Evolutionary conservation across 805 yeast genomes (phyloP).

Genomic region (Candida sakaeoensis): DNA sequence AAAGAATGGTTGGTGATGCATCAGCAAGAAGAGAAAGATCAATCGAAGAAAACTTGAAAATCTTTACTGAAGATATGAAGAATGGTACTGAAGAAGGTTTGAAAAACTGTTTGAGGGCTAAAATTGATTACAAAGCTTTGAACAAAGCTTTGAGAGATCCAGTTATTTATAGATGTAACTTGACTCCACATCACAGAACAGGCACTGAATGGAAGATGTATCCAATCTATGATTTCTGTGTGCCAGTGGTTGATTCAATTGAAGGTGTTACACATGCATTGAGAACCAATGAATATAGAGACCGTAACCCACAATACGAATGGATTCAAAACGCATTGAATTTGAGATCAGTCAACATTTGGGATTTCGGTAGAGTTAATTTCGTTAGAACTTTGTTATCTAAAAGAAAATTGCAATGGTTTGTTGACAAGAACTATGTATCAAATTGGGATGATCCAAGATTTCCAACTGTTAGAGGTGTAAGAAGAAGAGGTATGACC

Average conservation of each 20-base stretch:
- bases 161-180: constrained; percentile 93
- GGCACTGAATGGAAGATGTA: constrained; percentile 91
- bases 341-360: constrained; percentile 88
- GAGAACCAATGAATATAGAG: constrained; percentile 98
- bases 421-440: constrained; percentile 87
- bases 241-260: constrained; percentile 89
- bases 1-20: constrained; percentile 96
- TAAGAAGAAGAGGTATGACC: constrained; percentile 99
- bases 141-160: constrained; percentile 98
- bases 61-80: constrained; percentile 90
- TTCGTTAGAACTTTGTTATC: constrained; percentile 92
- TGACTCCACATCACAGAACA: constrained; percentile 97
- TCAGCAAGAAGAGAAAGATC: constrained; percentile 89
- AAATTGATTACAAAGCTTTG: constrained; percentile 84
- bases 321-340: constrained; percentile 85
- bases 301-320: constrained; percentile 95
- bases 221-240: constrained; percentile 99
- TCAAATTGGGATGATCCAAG: constrained; percentile 98
- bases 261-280: constrained; percentile 98
- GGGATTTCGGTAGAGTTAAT: constrained; percentile 98
- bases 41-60: constrained; percentile 83
- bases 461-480: constrained; percentile 99
- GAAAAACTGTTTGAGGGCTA: constrained; percentile 93
- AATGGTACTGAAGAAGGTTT: constrained; percentile 91
- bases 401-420: constrained; percentile 98